Conservation (phyloP, 805 yeast species). For the Zygotorulaspora florentina region DNA sequence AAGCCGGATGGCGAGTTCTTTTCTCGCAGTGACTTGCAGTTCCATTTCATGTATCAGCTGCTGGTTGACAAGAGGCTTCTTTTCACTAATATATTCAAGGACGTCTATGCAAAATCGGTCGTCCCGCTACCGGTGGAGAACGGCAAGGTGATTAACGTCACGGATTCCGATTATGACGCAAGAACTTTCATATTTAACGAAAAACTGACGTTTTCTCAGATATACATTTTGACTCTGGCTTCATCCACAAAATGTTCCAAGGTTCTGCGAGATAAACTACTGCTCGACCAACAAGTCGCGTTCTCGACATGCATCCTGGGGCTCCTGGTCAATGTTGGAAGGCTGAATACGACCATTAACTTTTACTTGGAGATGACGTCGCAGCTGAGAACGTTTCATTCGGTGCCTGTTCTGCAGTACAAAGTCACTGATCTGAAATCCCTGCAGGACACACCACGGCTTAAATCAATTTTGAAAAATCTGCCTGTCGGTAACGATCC, state of each 20-base stretch:
- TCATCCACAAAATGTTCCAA: constrained; percentile 80
- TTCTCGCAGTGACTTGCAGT: constrained; percentile 84
- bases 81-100: constrained; percentile 60
- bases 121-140: constrained; percentile 35
- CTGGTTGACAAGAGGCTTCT: constrained; percentile 61
- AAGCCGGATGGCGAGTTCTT: constrained; percentile 91
- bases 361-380: constrained; percentile 95
- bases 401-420: constrained; percentile 81
- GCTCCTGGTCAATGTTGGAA: constrained; percentile 81
- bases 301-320: constrained; percentile 77
- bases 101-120: constrained; percentile 35
- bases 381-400: constrained; percentile 86
- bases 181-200: constrained; percentile 37
- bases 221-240: constrained; percentile 77
- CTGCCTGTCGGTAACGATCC: constrained; percentile 31
- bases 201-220: constrained; percentile 72
- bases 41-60: constrained; percentile 62
- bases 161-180: constrained; percentile 37
- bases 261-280: constrained; percentile 71
- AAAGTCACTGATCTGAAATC: constrained; percentile 53
- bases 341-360: constrained; percentile 92
- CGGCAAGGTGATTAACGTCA: constrained; percentile 29
- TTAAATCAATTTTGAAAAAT: constrained; percentile 76
- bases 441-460: constrained; percentile 90
- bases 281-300: constrained; percentile 58